A percentile compares a stretch with the other conserved stretches of the same genome.
Conservation (phyloP, 2,329 filamentous ascomycete species). For the Pseudogymnoascus sp. region DNA sequence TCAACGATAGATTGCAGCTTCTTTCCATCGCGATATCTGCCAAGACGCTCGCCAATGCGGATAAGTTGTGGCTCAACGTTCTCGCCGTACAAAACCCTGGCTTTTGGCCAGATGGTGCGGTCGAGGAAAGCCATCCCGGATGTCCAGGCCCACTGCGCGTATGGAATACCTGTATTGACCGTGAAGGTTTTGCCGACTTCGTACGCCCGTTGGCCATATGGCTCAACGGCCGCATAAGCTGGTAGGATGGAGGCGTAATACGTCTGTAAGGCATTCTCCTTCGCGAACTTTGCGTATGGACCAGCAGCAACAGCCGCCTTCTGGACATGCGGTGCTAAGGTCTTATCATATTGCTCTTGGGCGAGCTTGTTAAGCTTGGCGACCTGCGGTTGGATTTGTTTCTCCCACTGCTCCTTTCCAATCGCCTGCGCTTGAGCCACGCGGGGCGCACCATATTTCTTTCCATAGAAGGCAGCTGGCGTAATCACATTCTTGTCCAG, state of each 20-base stretch:
- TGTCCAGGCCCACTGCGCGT: constrained; percentile 61
- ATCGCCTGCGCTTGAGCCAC: constrained; percentile 59
- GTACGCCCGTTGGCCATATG: constrained; percentile 65
- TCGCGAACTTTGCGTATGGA: constrained; percentile 65
- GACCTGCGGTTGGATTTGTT: constrained; percentile 66
- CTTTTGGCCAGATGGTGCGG: constrained; percentile 68
- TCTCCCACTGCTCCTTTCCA: constrained; percentile 66
- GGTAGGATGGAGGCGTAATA: constrained; percentile 69
- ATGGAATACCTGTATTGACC: constrained; percentile 61
- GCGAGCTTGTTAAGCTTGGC: constrained; percentile 52
- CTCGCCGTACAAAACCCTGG: constrained; percentile 73
- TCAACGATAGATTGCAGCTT: constrained; percentile 51
- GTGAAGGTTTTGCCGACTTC: constrained; percentile 56
- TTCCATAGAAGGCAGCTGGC: constrained; percentile 58
- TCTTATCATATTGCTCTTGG: constrained; percentile 58
- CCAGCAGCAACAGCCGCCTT: constrained; percentile 46
- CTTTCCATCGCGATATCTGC: constrained; percentile 57
- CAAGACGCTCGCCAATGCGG: constrained; percentile 83
- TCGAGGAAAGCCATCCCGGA: constrained; percentile 63
- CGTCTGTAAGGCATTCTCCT: constrained; percentile 53
- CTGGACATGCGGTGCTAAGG: constrained; percentile 65
- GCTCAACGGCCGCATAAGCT: constrained; percentile 62
- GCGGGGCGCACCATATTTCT: constrained; percentile 67
- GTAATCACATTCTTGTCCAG: constrained; percentile 56
- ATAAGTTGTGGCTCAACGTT: constrained; percentile 94